Percentiles rank a stretch among this genome's conserved stretches.
phyloP scores from a whole-genome alignment of 257 asterid species.

The Solanum sejunctum region DNA sequence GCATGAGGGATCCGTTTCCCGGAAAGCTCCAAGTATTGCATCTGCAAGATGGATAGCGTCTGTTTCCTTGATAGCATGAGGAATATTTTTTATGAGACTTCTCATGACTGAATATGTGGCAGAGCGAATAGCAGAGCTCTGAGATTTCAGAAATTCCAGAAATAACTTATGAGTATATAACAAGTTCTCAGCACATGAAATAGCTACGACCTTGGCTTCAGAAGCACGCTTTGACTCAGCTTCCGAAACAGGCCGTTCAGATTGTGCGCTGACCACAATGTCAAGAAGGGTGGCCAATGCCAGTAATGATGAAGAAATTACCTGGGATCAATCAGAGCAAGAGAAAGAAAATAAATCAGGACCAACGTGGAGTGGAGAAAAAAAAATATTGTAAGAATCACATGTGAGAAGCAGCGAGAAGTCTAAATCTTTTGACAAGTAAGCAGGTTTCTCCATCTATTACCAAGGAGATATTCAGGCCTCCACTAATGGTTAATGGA shows the following conservation, averaged over 20 bases:
- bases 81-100: conserved; percentile 70
- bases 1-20: conserved; percentile 73
- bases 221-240: conserved; percentile 63
- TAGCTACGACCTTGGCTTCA: conserved; percentile 60
- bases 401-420: not conserved
- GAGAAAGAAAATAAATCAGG: not conserved
- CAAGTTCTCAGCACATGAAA: conserved; percentile 56
- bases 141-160: conserved; percentile 68
- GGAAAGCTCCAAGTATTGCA: conserved; percentile 80
- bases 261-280: conserved; percentile 35
- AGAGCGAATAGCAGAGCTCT: conserved; percentile 66
- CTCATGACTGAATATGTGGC: conserved; percentile 68
- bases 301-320: conserved; percentile 71
- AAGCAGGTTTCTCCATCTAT: not conserved
- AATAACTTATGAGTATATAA: conserved; percentile 54
- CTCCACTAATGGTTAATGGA: not conserved
- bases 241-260: conserved; percentile 46
- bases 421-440: not conserved
- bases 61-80: conserved; percentile 58
- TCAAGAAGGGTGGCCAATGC: conserved; percentile 88
- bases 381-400: not conserved
- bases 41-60: conserved; percentile 61
- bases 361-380: not conserved
- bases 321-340: conserved; percentile 37
- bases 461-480: not conserved